Conservation (phyloP, 352 stramenopile genomes). For the Phytopythium oedochilum region DNA sequence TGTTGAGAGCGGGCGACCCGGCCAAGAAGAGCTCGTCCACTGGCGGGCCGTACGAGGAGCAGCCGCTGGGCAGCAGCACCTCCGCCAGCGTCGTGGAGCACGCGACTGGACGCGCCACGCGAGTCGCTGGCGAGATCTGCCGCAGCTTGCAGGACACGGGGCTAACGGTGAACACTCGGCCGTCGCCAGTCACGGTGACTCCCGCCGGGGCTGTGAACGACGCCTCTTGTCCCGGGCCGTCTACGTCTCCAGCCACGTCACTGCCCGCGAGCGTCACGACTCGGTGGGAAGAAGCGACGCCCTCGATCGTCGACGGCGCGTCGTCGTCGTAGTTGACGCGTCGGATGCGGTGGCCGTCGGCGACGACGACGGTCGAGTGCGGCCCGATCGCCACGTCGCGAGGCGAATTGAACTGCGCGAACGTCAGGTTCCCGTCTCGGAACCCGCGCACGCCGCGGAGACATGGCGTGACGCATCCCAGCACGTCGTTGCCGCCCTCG, state of each 20-base stretch:
- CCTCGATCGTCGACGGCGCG: conserved; percentile 51
- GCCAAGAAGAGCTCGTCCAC: conserved; percentile 87
- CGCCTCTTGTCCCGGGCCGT: conserved; percentile 85
- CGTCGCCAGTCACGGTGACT: conserved; percentile 85
- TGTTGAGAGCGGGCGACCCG: conserved; percentile 67
- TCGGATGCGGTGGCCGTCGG: conserved; percentile 87
- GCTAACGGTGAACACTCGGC: conserved; percentile 90
- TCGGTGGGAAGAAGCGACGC: conserved; percentile 51
- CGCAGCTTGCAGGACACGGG: conserved; percentile 87
- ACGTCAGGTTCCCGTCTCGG: conserved; percentile 82
- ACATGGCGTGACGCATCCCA: conserved; percentile 89
- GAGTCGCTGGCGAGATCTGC: conserved; percentile 62
- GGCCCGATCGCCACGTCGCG: conserved; percentile 85
- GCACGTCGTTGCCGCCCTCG: conserved; percentile 56
- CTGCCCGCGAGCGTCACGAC: conserved; percentile 92
- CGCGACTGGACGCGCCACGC: conserved; percentile 56
- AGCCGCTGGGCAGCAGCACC: conserved; percentile 90
- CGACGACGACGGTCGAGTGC: conserved; percentile 84
- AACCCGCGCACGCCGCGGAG: conserved; percentile 85
- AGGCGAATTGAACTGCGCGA: conserved; percentile 91
- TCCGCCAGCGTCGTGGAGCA: conserved; percentile 82
- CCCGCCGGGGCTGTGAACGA: conserved; percentile 88
- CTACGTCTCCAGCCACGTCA: conserved; percentile 50
- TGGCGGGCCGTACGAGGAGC: conserved; percentile 91
- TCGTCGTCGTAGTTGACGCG: conserved; percentile 71